A percentile compares a stretch with the other conserved stretches of the same genome.
Evolutionary conservation across 305 asterid species (phyloP).

Genomic region (Ilex paraguariensis): DNA sequence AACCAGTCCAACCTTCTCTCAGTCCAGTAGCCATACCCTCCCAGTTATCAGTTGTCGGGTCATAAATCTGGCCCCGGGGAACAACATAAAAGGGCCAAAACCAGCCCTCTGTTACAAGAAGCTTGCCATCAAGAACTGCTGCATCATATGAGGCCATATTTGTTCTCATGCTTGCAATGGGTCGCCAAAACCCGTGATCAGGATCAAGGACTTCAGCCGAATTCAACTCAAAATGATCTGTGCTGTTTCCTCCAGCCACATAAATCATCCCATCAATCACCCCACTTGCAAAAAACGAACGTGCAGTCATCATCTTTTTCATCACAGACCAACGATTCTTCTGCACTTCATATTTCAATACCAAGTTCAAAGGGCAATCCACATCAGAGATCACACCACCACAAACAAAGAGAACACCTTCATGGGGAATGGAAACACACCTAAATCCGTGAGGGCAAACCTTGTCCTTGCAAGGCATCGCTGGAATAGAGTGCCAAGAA

Average conservation of each 20-base stretch:
- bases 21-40: conserved; percentile 78
- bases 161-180: conserved; percentile 63
- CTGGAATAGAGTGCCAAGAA: conserved; percentile 82
- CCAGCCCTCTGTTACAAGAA: conserved; percentile 93
- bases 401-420: conserved; percentile 68
- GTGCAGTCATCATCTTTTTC: conserved; percentile 81
- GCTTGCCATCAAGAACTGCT: conserved; percentile 81
- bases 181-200: conserved; percentile 55
- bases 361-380: conserved; percentile 81
- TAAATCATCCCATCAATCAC: conserved; percentile 76
- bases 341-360: conserved; percentile 67
- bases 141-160: conserved; percentile 79
- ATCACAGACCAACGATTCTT: conserved; percentile 82
- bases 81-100: conserved; percentile 94
- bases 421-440: conserved; percentile 77
- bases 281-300: conserved; percentile 87
- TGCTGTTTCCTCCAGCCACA: conserved; percentile 89
- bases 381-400: conserved; percentile 82
- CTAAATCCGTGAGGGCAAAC: conserved; percentile 87
- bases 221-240: conserved; percentile 68
- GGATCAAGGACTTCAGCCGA: conserved; percentile 83
- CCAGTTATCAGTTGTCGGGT: conserved; percentile 69
- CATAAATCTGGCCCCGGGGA: conserved; percentile 86
- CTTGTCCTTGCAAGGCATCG: conserved; percentile 92
- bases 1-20: conserved; percentile 98